Evolutionary conservation across 768 basidiomycete species (phyloP).

Genomic region (Dictyophora rubrovolvata): DNA sequence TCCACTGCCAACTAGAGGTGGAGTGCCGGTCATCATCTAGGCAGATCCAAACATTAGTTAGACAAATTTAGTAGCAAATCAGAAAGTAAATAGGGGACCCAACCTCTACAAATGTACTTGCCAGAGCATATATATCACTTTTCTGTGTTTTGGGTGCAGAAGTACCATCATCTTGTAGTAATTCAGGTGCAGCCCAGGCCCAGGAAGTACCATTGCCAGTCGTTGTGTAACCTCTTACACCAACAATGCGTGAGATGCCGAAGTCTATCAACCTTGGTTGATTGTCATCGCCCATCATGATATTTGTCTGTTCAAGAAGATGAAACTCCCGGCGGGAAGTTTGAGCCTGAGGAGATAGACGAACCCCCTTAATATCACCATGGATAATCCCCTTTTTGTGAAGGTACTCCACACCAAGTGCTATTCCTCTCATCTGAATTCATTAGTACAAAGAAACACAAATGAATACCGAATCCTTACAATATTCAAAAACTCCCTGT

Average conservation of each 20-base stretch:
- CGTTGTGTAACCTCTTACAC: neutral
- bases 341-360: neutral
- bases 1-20: neutral
- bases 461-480: neutral
- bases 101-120: slow-evolving; percentile 1
- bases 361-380: slow-evolving; percentile 17
- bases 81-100: neutral
- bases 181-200: neutral
- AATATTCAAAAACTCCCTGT: neutral
- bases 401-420: slow-evolving; percentile 14
- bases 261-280: neutral
- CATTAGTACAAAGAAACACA: neutral
- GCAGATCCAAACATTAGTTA: too few relatives aligned
- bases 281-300: neutral
- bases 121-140: slow-evolving; percentile 2
- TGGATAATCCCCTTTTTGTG: slow-evolving; percentile 14
- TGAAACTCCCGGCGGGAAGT: neutral
- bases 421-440: slow-evolving; percentile 13
- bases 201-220: neutral
- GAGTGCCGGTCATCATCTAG: slow-evolving; percentile 1
- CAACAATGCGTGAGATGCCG: neutral
- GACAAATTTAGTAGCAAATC: too few relatives aligned
- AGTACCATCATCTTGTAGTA: neutral
- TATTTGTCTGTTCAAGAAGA: neutral
- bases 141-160: neutral